These are phyloP conservation scores for Fusarium compactum DNA, from an alignment of 2,329 filamentous ascomycete genomes.

Conservation along the genomic window DNA sequence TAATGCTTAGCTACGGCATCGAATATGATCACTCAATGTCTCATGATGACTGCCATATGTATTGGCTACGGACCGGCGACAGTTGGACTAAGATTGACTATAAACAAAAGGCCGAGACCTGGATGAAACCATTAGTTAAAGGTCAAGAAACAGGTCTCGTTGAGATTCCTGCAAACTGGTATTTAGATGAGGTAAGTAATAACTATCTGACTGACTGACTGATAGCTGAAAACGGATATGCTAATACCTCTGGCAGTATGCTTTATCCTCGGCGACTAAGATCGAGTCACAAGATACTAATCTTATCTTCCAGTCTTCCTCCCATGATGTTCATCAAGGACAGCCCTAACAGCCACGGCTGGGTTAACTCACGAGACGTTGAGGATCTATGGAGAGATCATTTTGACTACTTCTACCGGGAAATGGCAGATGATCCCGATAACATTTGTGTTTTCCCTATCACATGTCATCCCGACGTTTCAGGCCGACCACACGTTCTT, in stretches of 20 bases:
- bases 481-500: conserved; percentile 76
- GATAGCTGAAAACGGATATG: background rate
- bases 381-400: conserved; percentile 75
- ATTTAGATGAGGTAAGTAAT: conserved; percentile 64
- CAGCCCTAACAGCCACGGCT: conserved; percentile 72
- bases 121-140: conserved; percentile 66
- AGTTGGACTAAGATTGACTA: conserved; percentile 78
- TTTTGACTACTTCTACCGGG: conserved; percentile 80
- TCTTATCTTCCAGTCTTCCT: conserved; percentile 55
- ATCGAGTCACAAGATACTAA: too few species aligned
- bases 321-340: conserved; percentile 81
- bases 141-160: conserved; percentile 72
- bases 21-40: conserved; percentile 77
- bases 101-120: conserved; percentile 46
- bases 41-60: conserved; percentile 68
- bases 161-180: conserved; percentile 72
- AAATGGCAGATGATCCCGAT: conserved; percentile 59
- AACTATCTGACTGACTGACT: fast-evolving
- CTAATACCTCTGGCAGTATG: background rate
- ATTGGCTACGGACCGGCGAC: conserved; percentile 73
- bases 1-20: conserved; percentile 75
- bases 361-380: conserved; percentile 66
- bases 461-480: conserved; percentile 81
- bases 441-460: conserved; percentile 83
- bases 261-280: background rate